Evolutionary conservation across 371 early-diverging fungal species (phyloP).

Genomic region (Mortierella sp.): DNA sequence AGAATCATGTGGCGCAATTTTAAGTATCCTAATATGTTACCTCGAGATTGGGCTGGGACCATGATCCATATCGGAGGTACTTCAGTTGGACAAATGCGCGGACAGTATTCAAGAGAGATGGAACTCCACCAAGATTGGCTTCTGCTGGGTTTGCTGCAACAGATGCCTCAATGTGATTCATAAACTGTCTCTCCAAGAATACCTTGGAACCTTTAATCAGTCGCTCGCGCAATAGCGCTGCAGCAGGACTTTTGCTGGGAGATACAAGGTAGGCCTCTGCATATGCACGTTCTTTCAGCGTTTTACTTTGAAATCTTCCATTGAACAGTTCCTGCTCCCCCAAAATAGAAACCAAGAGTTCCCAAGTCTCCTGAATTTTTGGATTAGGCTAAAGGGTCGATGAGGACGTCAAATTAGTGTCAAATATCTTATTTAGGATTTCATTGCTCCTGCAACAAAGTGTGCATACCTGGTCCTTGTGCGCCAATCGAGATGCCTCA

Average conservation of each 20-base stretch:
- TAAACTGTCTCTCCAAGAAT: conserved; percentile 57
- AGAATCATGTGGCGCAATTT: not conserved
- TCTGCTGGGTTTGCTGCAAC: conserved; percentile 70
- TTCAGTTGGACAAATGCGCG: conserved; percentile 75
- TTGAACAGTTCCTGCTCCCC: conserved; percentile 58
- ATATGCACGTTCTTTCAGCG: conserved; percentile 60
- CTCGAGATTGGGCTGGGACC: conserved; percentile 67
- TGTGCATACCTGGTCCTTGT: conserved; percentile 51
- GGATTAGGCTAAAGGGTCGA: conserved; percentile 30
- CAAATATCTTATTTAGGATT: not conserved
- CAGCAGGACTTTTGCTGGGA: conserved; percentile 38
- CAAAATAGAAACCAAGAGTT: conserved; percentile 60
- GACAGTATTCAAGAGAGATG: conserved; percentile 72
- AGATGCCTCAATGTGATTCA: conserved; percentile 68
- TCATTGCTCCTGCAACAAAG: not conserved
- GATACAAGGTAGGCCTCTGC: conserved; percentile 54
- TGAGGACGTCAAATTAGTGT: not conserved
- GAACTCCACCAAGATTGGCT: conserved; percentile 79
- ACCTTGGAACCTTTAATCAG: conserved; percentile 49
- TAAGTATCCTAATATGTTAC: conserved; percentile 37
- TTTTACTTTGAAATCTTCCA: conserved; percentile 55
- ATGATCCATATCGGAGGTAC: conserved; percentile 64
- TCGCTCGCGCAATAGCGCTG: conserved; percentile 37
- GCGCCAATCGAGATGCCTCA: conserved; percentile 53
- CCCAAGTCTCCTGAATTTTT: conserved; percentile 65